Base-by-base conservation (phyloP, 106 monocot genomes). In the Allium cepa region DNA sequence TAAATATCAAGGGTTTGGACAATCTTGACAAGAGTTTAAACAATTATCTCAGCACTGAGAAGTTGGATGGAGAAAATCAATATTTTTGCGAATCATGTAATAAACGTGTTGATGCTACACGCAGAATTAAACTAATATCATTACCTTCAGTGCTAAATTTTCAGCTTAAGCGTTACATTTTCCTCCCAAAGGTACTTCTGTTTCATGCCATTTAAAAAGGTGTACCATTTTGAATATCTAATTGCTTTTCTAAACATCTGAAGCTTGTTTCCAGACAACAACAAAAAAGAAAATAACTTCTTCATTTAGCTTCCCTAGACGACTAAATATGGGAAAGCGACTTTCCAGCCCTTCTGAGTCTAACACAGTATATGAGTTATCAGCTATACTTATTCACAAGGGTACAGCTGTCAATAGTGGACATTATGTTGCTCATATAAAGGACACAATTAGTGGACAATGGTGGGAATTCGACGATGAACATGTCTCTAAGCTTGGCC, bases 401-500 rank as follows among this genome's bases (percentile, higher is more conserved):
- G 97, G 97, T 64, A 78, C 82, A 66, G 81, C 89, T 75, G 92
- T 82, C 47, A 89, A 89, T 61, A 92, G 92, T 75, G 97, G 97
- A 46, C 97, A 99, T 73, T 99, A 99, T 77, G 87, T 99, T 68
- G 97, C 87, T 8, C 97, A 93, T 68, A 90, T 99, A 71, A 99
- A 90, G 78, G 97, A 99, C 72, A 87, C 76, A 73, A 71, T 77
- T 53, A 83, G 79, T 60, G 87, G 85, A 10, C 82, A 82, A 36
- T 99, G 97, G 97, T 99, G 97, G 97, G 97, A 99, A 69, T 99
- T 99, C 83, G 97, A 99, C 79, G 97, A 99, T 78, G 97, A 99
- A 50, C 82, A 87, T 80, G 92, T 99, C 6, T 82, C 84, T 45
- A 79, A 88, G 53, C 73, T 97, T 72, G 96, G 96, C 50, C 46